Evolutionary conservation across 2,329 filamentous ascomycete genomes (phyloP), one percentile per base, ranked within the genome.

Genomic region (Sporothrix schenckii): DNA sequence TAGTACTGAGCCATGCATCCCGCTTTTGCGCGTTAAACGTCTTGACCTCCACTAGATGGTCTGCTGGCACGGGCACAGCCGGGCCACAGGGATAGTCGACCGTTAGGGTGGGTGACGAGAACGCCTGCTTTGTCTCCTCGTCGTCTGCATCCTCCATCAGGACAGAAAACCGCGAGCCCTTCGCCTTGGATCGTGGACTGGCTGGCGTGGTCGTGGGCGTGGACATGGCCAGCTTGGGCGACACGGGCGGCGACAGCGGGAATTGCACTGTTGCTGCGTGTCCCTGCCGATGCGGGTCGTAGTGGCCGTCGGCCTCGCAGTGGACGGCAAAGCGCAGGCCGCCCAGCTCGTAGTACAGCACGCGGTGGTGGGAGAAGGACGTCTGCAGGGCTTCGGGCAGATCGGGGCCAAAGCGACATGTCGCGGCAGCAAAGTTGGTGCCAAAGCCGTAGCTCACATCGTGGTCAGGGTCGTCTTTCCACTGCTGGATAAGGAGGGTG

Each of bases 361-460:
- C 75, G 4, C 74, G 73, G 61, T 76, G 75, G 63, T 76, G 75
- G 39, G 73, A 75, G 7, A 53, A 52, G 3, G 70, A 68, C 27
- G 47, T 70, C 72, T 72, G 21, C 13, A 74, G 30, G 0, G 63
- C 54, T 10, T 58, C 53, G 4, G 73, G 66, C 21, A 52, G 70
- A 13, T 72, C 71, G 1, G 44, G n/a, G 4, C 53, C 47, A 39
- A 74, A 74, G 11, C 56, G 71, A 47, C 75, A 76, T 0, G 75
- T 76, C n/a, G 44, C 65, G 6, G 41, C 44, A 50, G 75, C 75
- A 70, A 76, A 76, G 5, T 72, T 72, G 5, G 39, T 53, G 3
- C 75, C 75, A 50, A 60, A 56, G 16, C 75, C 75, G 5, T 66
- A 34, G 30, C 71, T 74, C 1, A 41, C 6, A 0, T 21, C 11